Evolutionary conservation across 2,329 filamentous ascomycete genomes (phyloP).

Genomic region (Ilyonectria destructans): DNA sequence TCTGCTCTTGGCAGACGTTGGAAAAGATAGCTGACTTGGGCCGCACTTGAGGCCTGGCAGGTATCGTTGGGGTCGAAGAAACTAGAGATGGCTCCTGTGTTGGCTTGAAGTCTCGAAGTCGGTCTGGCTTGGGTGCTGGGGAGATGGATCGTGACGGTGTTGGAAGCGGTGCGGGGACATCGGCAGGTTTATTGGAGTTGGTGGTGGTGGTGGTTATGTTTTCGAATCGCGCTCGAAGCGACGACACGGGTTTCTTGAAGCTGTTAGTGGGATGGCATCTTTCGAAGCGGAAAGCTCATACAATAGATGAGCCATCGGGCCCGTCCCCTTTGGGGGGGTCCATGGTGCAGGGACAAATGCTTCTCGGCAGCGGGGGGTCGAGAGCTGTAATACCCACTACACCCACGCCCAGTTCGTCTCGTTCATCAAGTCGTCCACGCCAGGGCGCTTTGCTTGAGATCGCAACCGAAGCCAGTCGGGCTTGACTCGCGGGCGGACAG

Average conservation of each 20-base stretch:
- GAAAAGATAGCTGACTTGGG: conserved; percentile 45
- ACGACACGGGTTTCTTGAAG: conserved; percentile 83
- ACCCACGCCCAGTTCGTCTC: conserved; percentile 51
- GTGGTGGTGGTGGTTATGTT: conserved; percentile 65
- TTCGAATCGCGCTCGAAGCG: conserved; percentile 86
- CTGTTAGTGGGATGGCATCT: conserved; percentile 45
- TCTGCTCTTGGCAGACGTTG: conserved; percentile 40
- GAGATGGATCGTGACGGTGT: conserved; percentile 55
- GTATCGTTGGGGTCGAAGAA: conserved; percentile 52
- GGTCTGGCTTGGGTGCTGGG: conserved; percentile 61
- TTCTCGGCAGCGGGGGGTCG: conserved; percentile 51
- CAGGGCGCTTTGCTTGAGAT: conserved; percentile 29
- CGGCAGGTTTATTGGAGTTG: conserved; percentile 41
- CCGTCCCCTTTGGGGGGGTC: conserved; percentile 63
- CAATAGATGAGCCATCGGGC: conserved; percentile 84
- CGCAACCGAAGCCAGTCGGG: conserved; percentile 28
- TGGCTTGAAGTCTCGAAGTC: conserved; percentile 59
- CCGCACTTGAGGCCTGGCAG: conserved; percentile 51
- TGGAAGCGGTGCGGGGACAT: conserved; percentile 43
- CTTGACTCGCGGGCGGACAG: conserved; percentile 18
- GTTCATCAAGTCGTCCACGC: conserved; percentile 52
- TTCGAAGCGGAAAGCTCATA: conserved; percentile 58
- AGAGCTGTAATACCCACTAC: conserved; percentile 55
- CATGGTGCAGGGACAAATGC: conserved; percentile 50
- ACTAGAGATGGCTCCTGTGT: conserved; percentile 54